These are phyloP conservation scores for Samsoniella hepiali DNA, from an alignment of 2,329 filamentous ascomycete species.

Conservation along the genomic window DNA sequence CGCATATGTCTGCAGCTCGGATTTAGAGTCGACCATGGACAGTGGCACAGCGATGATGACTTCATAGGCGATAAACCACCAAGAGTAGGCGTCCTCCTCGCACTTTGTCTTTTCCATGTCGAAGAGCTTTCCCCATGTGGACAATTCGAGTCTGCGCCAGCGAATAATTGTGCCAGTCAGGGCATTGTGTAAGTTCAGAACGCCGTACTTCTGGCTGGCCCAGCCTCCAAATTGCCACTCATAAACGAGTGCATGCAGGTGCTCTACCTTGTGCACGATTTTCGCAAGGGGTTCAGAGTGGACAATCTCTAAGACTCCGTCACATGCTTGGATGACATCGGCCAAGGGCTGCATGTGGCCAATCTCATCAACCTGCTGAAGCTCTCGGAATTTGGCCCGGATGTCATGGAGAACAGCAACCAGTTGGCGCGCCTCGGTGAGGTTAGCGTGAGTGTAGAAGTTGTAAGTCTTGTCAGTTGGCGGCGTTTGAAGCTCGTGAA, in stretches of 20 bases:
- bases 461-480: constrained; percentile 59
- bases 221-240: constrained; percentile 90
- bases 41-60: constrained; percentile 75
- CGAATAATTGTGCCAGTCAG: constrained; percentile 77
- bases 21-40: constrained; percentile 56
- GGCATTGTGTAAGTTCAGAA: constrained; percentile 66
- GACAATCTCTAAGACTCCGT: constrained; percentile 69
- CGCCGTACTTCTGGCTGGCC: constrained; percentile 75
- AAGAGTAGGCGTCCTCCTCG: constrained; percentile 73
- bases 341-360: constrained; percentile 70
- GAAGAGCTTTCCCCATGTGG: constrained; percentile 86
- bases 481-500: constrained; percentile 39
- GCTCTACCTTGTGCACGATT: constrained; percentile 81
- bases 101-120: constrained; percentile 78
- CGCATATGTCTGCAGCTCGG: constrained; percentile 61
- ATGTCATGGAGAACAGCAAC: constrained; percentile 67
- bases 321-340: constrained; percentile 73
- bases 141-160: constrained; percentile 88
- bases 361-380: constrained; percentile 65
- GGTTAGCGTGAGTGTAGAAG: constrained; percentile 83
- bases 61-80: constrained; percentile 97
- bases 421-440: constrained; percentile 70
- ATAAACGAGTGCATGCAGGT: constrained; percentile 78
- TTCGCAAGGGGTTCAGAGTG: constrained; percentile 83
- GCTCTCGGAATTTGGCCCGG: constrained; percentile 67